These are phyloP conservation scores for Globisporangium camurandrum DNA, from an alignment of 352 stramenopile genomes.

Conservation along the genomic window DNA sequence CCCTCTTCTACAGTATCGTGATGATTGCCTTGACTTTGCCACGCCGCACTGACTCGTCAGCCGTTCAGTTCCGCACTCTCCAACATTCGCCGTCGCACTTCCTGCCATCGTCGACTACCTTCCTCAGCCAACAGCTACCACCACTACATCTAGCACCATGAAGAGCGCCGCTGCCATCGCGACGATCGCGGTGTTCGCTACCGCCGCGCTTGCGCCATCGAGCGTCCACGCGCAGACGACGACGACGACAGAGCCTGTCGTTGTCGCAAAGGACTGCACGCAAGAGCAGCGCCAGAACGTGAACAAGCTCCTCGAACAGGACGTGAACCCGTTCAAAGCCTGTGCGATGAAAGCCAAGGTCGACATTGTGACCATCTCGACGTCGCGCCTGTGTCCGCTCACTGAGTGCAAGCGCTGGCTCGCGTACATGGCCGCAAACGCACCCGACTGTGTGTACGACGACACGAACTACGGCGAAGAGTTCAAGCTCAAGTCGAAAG, in stretches of 20 bases:
- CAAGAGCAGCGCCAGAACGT: conserved; percentile 36
- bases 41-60: conserved; percentile 9
- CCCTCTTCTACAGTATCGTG: neutral
- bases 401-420: conserved; percentile 43
- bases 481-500: conserved; percentile 36
- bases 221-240: conserved; percentile 3
- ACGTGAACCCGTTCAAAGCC: conserved; percentile 42
- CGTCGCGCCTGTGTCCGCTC: conserved; percentile 45
- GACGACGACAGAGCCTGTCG: no score
- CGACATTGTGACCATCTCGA: conserved; percentile 41
- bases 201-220: conserved; percentile 7
- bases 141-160: conserved; percentile 14
- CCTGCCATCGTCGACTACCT: conserved; percentile 14
- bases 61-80: no score
- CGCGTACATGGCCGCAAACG: conserved; percentile 41
- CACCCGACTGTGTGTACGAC: conserved; percentile 57
- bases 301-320: conserved; percentile 56
- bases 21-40: neutral
- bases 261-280: conserved; percentile 38
- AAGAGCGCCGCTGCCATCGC: conserved; percentile 23
- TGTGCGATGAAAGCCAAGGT: conserved; percentile 41
- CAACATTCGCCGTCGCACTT: conserved; percentile 7
- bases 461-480: conserved; percentile 45
- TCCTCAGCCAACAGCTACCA: no score
- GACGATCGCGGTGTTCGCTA: conserved; percentile 14